Base-by-base conservation (phyloP, 2,329 filamentous ascomycete species). In the Xylaria polymorpha region DNA sequence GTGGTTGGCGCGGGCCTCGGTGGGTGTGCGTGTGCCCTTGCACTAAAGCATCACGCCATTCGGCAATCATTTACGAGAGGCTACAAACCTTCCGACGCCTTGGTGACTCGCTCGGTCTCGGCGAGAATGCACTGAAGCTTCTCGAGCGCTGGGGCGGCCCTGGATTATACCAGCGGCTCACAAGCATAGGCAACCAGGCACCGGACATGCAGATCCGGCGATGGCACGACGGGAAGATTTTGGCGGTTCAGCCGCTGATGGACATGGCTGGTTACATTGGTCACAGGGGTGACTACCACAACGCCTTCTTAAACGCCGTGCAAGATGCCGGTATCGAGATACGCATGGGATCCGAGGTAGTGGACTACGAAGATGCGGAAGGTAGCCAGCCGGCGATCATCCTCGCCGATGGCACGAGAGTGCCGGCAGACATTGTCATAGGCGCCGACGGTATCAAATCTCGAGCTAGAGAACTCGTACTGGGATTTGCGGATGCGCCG, bases 361-460 rank as follows among this genome's bases (percentile, higher is more conserved):
- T 81, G 0, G 71, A 75, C 2, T 83, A 81, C 64, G 75, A 80
- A 55, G 81, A 83, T 61, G 70, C 78, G 18, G 75, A 73, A 35
- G 61, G 48, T 29, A 60, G 39, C 3, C 41, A 35, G 59, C 79
- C 79, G 3, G 78, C 74, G 12, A 70, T 83, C 22, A 37, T 68
- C 1, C 77, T 83, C 18, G 76, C 75, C 4, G 79, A 80, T 62
- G 81, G 80, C 4, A 73, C 75, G 7, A 76, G 78, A 25, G 80
- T 83, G 67, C 62, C 72, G 1, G 85, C 83, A 0, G 85, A 87
- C 72, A 72, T 87, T 0, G 81, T 87, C 3, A 77, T 88, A 6
- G 86, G 84, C 4, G 85, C 84, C 32, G 86, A 87, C 74, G 81
- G 85, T 7, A 86, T 87, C 62, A 83, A 86, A 68, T 76, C 74